These are phyloP conservation scores for Tetrahymena malaccensis DNA, from an alignment of 73 alveolate genomes.

Conservation along the genomic window DNA sequence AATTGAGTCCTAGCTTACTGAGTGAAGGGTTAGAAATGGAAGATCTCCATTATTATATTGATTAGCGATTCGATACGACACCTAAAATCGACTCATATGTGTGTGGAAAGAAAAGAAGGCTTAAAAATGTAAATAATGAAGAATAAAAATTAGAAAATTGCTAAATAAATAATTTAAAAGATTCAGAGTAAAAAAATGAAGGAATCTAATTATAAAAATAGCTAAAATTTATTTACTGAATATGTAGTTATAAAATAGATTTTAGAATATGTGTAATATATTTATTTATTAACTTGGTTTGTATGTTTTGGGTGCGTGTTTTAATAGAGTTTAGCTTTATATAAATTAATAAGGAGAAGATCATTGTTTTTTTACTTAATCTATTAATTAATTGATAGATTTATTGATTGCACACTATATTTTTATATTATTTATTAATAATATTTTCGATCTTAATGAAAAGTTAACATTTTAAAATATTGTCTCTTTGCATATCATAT, in stretches of 20 bases:
- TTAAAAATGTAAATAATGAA: not conserved
- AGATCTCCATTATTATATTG: not conserved
- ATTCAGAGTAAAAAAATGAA: not conserved
- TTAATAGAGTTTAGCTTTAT: not conserved
- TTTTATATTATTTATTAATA: no score
- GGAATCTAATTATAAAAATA: not conserved
- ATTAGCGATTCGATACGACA: not conserved
- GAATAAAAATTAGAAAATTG: not conserved
- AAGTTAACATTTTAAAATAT: no score
- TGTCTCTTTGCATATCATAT: no score
- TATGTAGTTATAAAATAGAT: not conserved
- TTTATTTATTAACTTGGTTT: no score
- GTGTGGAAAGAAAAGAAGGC: not conserved
- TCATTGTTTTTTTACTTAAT: no score
- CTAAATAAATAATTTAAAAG: not conserved
- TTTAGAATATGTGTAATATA: not conserved
- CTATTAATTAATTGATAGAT: no score
- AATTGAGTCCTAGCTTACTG: not conserved
- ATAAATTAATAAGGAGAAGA: no score
- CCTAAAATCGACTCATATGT: not conserved
- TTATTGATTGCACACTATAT: no score
- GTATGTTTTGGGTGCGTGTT: not conserved
- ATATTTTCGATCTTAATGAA: no score
- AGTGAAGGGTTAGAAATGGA: not conserved
- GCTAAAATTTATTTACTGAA: not conserved